These are phyloP conservation scores for Kazachstania kunashirensis DNA, from an alignment of 805 yeast species.

Conservation along the genomic window DNA sequence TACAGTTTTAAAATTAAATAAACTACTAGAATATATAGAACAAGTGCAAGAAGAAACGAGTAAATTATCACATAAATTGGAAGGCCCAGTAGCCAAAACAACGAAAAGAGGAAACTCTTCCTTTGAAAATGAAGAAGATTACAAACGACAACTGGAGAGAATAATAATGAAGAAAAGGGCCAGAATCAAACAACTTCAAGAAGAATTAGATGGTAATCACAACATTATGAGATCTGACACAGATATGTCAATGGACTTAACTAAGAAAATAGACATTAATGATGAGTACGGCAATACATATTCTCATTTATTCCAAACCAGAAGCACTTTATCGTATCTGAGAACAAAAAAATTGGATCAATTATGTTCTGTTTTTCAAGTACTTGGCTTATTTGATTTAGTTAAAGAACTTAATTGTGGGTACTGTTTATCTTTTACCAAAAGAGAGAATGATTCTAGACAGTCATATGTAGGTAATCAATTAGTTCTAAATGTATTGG, in stretches of 20 bases:
- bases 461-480: neutral
- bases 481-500: neutral
- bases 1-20: conserved; percentile 21
- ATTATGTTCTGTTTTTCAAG: conserved; percentile 8
- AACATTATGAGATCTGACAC: conserved; percentile 1
- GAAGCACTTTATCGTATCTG: conserved; percentile 10
- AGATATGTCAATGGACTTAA: neutral
- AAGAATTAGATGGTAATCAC: neutral
- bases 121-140: conserved; percentile 4
- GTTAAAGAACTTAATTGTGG: neutral
- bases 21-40: conserved; percentile 19
- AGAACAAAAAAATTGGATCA: conserved; percentile 15
- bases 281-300: conserved; percentile 23
- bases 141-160: conserved; percentile 6
- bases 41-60: conserved; percentile 17
- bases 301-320: conserved; percentile 16
- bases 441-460: neutral
- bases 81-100: conserved; percentile 2
- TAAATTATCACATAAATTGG: conserved; percentile 11
- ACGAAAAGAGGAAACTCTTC: conserved; percentile 4
- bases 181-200: neutral
- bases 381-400: neutral
- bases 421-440: too few relatives aligned
- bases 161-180: conserved; percentile 1
- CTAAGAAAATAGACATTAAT: conserved; percentile 2